These are phyloP conservation scores for Saturnispora diversa DNA, from an alignment of 805 yeast species.

Conservation along the genomic window DNA sequence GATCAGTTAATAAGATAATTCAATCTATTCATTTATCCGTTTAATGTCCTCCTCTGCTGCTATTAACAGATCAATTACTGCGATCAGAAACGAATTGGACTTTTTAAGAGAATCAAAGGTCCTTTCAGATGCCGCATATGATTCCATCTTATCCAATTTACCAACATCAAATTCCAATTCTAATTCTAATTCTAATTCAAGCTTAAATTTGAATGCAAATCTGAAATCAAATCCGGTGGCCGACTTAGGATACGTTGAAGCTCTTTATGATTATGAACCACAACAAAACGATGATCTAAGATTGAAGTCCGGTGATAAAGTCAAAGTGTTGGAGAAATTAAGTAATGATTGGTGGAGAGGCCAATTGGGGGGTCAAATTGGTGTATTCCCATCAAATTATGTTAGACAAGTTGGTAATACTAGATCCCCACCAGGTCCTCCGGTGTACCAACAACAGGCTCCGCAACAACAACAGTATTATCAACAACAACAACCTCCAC, in stretches of 20 bases:
- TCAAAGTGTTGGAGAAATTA: constrained; percentile 62
- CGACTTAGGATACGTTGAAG: constrained; percentile 44
- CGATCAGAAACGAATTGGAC: constrained; percentile 65
- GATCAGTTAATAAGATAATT: not conserved
- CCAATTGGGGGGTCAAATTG: constrained; percentile 45
- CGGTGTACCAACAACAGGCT: constrained; percentile 11
- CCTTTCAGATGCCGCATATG: constrained; percentile 47
- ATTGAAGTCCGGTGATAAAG: constrained; percentile 56
- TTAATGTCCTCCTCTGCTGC: too few relatives aligned
- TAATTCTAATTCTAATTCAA: too few relatives aligned
- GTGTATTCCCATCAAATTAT: constrained; percentile 88
- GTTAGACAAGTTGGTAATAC: constrained; percentile 37
- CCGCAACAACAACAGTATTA: constrained; percentile 13
- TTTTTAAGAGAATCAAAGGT: constrained; percentile 70
- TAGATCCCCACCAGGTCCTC: constrained; percentile 1
- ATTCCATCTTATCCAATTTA: constrained; percentile 30
- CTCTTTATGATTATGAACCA: constrained; percentile 65
- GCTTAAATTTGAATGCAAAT: too few relatives aligned
- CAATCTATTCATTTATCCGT: not conserved
- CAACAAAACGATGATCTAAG: constrained; percentile 70
- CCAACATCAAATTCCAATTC: too few relatives aligned
- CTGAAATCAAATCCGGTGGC: too few relatives aligned
- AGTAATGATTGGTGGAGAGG: constrained; percentile 95
- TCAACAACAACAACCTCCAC: constrained; percentile 11
- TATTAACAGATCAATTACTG: constrained; percentile 71